Conservation (phyloP, 495 filamentous ascomycete genomes). For the Aspergillus cristatus region DNA sequence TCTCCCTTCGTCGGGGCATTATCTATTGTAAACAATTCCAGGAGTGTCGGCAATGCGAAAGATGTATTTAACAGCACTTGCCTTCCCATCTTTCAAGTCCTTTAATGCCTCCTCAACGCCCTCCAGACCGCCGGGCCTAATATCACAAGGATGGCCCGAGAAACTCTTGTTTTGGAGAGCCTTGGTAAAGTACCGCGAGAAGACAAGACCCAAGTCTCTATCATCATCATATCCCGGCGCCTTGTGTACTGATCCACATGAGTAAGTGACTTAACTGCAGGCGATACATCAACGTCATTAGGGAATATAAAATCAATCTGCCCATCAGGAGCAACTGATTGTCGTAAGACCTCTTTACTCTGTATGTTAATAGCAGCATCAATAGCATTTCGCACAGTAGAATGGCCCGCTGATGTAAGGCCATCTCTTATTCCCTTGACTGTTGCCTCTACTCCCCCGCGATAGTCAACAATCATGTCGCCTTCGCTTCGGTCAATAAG, state of each 20-base stretch:
- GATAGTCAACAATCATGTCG: conserved; percentile 59
- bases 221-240: conserved; percentile 18
- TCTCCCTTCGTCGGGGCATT: no score
- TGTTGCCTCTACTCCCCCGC: conserved; percentile 14
- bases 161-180: conserved; percentile 49
- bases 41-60: conserved; percentile 53
- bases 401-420: background rate
- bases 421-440: conserved; percentile 1
- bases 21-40: conserved; percentile 18
- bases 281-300: conserved; percentile 13
- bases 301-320: conserved; percentile 46
- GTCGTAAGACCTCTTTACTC: conserved; percentile 12
- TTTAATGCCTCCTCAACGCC: conserved; percentile 44
- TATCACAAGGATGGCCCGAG: conserved; percentile 42
- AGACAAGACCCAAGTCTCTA: conserved; percentile 47
- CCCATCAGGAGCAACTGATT: conserved; percentile 7
- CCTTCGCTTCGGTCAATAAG: conserved; percentile 52
- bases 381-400: conserved; percentile 32
- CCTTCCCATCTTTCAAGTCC: conserved; percentile 52
- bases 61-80: conserved; percentile 55
- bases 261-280: background rate
- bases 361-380: conserved; percentile 48
- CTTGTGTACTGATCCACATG: conserved; percentile 13
- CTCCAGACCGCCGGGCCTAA: conserved; percentile 45
- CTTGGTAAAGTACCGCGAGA: conserved; percentile 35